These are phyloP conservation scores for Solanum hybrid DNA, from an alignment of 305 asterid species.

Conservation along the genomic window DNA sequence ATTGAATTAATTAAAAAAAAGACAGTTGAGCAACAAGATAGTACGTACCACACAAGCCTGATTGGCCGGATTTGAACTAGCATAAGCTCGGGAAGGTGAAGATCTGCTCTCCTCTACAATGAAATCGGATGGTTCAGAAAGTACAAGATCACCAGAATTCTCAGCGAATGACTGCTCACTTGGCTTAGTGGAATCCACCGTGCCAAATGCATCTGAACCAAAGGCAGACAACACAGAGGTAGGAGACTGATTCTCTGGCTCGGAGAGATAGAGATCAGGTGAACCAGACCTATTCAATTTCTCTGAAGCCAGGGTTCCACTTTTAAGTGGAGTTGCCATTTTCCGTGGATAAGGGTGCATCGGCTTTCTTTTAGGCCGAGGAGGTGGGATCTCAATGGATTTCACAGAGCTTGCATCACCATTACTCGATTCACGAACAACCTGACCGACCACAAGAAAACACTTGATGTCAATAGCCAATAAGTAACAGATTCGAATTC, in stretches of 20 bases:
- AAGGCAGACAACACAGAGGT: constrained; percentile 57
- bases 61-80: constrained; percentile 34
- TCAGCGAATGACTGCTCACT: constrained; percentile 29
- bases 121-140: constrained; percentile 22
- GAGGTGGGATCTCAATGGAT: constrained; percentile 85
- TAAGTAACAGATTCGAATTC: not conserved
- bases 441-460: constrained; percentile 31
- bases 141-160: not conserved
- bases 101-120: constrained; percentile 24
- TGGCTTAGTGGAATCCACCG: constrained; percentile 28
- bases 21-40: not conserved
- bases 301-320: constrained; percentile 27
- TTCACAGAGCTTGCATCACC: constrained; percentile 39
- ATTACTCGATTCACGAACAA: constrained; percentile 47
- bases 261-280: constrained; percentile 8
- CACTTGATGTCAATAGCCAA: not conserved
- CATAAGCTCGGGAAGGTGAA: constrained; percentile 25
- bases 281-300: constrained; percentile 24
- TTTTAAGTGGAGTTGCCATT: constrained; percentile 27
- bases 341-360: constrained; percentile 95
- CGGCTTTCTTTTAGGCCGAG: constrained; percentile 91
- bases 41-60: constrained; percentile 34
- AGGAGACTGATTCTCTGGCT: constrained; percentile 57
- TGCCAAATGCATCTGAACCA: constrained; percentile 40
- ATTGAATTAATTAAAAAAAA: not conserved